phyloP scores from a whole-genome alignment of 1,284 basidiomycete species.

The Mrakiaceae sp. region DNA sequence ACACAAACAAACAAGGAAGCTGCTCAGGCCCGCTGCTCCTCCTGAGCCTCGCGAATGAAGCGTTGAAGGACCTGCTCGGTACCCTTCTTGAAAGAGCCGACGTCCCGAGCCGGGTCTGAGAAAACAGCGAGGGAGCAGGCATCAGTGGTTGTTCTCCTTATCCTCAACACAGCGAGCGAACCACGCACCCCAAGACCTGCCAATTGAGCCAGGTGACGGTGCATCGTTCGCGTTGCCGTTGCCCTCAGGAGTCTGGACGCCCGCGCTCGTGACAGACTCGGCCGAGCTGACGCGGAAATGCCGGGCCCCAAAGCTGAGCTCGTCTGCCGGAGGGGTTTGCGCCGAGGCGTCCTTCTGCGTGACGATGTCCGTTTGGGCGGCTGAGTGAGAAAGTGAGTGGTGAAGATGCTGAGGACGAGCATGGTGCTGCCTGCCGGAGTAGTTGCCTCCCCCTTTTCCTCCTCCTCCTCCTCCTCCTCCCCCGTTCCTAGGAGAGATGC shows the following conservation, averaged over 20 bases:
- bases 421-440: neutral
- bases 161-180: no score
- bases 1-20: neutral
- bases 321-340: neutral
- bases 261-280: neutral
- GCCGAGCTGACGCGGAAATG: no score
- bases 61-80: neutral
- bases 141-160: neutral
- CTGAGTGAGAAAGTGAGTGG: no score
- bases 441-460: neutral
- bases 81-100: slow-evolving; percentile 48
- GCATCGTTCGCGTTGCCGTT: neutral
- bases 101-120: slow-evolving; percentile 53
- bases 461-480: slow-evolving; percentile 8
- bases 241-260: neutral
- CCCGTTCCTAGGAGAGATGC: neutral
- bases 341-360: neutral
- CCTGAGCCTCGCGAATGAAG: slow-evolving; percentile 1
- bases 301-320: no score
- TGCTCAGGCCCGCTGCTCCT: neutral
- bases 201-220: neutral
- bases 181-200: slow-evolving; percentile 9
- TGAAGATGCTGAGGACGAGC: neutral
- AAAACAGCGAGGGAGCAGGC: neutral
- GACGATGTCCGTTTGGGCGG: neutral